Conservation (phyloP, 305 asterid species). For the Withania somnifera region DNA sequence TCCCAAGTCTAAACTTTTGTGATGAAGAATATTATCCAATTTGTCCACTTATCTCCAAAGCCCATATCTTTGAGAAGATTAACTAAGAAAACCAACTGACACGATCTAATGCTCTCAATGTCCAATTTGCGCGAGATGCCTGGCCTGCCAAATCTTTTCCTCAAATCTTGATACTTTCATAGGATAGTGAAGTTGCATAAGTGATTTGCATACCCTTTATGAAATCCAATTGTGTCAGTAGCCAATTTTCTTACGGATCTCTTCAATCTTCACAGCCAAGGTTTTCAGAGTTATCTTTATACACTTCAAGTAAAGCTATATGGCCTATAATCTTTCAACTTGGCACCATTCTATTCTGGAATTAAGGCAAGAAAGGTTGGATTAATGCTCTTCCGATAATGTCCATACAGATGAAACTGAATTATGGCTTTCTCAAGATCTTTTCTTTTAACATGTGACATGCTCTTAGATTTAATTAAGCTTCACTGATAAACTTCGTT, state of each 20-base stretch:
- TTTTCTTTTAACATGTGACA: no score
- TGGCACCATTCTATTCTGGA: neutral
- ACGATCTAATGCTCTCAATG: neutral
- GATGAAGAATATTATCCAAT: neutral
- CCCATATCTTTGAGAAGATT: neutral
- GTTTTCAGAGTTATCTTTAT: neutral
- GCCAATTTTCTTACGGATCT: neutral
- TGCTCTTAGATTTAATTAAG: no score
- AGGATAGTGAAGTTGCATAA: no score
- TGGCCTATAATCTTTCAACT: neutral
- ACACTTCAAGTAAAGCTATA: neutral
- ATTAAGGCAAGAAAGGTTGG: neutral
- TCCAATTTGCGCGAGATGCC: neutral
- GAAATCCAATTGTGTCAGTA: neutral
- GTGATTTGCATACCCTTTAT: no score
- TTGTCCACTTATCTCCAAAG: neutral
- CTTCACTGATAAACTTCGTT: no score
- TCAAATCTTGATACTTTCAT: neutral
- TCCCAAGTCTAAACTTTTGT: neutral
- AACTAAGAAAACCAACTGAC: neutral
- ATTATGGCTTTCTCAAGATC: neutral
- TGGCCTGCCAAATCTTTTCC: neutral
- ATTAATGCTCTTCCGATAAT: neutral
- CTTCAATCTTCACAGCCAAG: neutral
- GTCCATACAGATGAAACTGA: neutral